Conservation (phyloP, 805 yeast species). For the Candida palmyrensis region DNA sequence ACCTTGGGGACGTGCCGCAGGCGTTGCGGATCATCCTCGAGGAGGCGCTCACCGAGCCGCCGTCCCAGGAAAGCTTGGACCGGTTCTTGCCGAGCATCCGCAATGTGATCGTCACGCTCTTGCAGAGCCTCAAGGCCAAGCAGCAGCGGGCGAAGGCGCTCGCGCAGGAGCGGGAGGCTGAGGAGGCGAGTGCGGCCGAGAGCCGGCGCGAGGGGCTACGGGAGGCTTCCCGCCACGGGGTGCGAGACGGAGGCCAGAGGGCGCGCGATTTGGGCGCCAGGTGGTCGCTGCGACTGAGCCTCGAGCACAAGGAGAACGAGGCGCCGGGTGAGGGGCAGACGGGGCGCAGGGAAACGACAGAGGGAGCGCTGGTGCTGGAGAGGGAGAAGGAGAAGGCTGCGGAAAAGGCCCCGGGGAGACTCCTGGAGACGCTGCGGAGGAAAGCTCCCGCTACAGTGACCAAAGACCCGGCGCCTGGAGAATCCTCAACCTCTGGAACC, state of each 20-base stretch:
- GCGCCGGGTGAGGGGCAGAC: not conserved
- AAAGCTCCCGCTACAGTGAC: constrained; percentile 9
- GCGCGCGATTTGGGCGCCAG: not conserved
- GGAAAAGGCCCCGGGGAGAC: not conserved
- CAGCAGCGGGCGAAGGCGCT: constrained; percentile 52
- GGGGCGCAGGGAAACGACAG: not conserved
- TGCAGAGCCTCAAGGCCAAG: constrained; percentile 76
- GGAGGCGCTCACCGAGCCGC: constrained; percentile 77
- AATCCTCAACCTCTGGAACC: too few relatives aligned
- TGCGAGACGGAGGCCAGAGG: not conserved
- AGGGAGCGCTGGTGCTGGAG: not conserved
- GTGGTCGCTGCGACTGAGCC: too few relatives aligned
- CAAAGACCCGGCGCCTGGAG: too few relatives aligned
- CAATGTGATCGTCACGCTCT: constrained; percentile 73
- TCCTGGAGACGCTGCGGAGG: constrained; percentile 3
- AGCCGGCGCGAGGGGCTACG: constrained; percentile 1
- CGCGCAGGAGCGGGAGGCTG: constrained; percentile 16
- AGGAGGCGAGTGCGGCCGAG: constrained; percentile 1
- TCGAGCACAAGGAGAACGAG: constrained; percentile 2
- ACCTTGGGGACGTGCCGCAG: constrained; percentile 87
- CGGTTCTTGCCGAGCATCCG: constrained; percentile 78
- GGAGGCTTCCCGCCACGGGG: too few relatives aligned
- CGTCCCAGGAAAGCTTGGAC: constrained; percentile 79
- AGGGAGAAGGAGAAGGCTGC: not conserved
- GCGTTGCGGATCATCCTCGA: constrained; percentile 76